A percentile compares a stretch with the other conserved stretches of the same genome.
Evolutionary conservation across 2,329 filamentous ascomycete species (phyloP).

Genomic region (Aureobasidium lini): DNA sequence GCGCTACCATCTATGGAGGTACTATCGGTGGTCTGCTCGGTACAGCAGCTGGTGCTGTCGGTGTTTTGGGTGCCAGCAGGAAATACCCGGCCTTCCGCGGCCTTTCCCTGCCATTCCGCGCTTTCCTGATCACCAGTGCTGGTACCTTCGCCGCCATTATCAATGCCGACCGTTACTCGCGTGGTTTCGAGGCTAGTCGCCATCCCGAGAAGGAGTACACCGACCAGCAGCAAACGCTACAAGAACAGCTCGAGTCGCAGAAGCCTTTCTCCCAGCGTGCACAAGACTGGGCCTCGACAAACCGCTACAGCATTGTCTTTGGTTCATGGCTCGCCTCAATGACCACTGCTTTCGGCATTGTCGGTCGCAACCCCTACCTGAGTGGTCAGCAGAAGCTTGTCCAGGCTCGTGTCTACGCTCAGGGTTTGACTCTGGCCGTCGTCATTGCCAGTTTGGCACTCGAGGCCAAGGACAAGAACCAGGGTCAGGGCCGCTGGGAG

Average conservation of each 20-base stretch:
- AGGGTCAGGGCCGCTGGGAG: conserved; percentile 73
- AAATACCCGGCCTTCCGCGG: conserved; percentile 71
- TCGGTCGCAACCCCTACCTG: conserved; percentile 70
- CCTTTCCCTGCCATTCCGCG: conserved; percentile 81
- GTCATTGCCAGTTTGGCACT: conserved; percentile 75
- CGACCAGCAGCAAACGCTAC: conserved; percentile 53
- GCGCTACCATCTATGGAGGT: conserved; percentile 71
- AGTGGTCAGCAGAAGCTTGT: conserved; percentile 78
- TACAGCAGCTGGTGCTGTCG: conserved; percentile 57
- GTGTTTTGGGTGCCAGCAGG: conserved; percentile 58
- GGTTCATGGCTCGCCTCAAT: conserved; percentile 75
- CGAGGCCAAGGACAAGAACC: conserved; percentile 70
- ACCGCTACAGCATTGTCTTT: conserved; percentile 83
- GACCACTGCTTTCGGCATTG: conserved; percentile 63
- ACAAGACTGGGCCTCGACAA: conserved; percentile 65
- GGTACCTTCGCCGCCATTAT: conserved; percentile 80
- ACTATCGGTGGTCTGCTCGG: conserved; percentile 64
- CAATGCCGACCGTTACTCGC: conserved; percentile 67
- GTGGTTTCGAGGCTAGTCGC: conserved; percentile 60
- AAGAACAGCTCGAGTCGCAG: conserved; percentile 45
- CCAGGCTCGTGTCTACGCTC: conserved; percentile 89
- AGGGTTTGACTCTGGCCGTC: conserved; percentile 79
- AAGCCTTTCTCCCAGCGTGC: conserved; percentile 55
- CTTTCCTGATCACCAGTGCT: conserved; percentile 78
- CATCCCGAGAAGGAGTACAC: conserved; percentile 63